Percentiles rank a stretch among this genome's conserved stretches.
phyloP scores from a whole-genome alignment of 1,284 basidiomycete genomes.

The Trichosporon sp. region DNA sequence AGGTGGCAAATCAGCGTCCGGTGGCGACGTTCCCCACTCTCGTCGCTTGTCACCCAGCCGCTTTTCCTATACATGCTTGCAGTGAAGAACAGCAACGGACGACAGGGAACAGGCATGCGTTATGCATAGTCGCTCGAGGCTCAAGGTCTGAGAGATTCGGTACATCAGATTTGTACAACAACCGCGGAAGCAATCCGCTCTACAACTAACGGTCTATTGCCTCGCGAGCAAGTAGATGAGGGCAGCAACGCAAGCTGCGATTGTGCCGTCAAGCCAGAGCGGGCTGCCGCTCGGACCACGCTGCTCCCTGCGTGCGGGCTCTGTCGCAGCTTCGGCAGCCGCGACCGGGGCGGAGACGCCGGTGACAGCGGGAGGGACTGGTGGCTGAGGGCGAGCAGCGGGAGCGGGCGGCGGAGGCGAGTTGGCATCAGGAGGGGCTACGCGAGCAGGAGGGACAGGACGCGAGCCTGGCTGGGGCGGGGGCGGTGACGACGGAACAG shows the following conservation, averaged over 20 bases:
- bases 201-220: slow-evolving; percentile 6
- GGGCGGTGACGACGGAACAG: neutral
- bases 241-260: slow-evolving; percentile 50
- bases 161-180: slow-evolving; percentile 15
- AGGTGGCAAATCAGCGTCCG: slow-evolving; percentile 12
- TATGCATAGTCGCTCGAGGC: neutral
- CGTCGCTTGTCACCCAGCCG: neutral
- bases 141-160: too few species aligned
- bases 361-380: neutral
- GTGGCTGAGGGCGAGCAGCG: neutral
- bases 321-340: neutral
- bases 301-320: neutral
- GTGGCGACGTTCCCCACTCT: neutral
- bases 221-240: slow-evolving; percentile 26
- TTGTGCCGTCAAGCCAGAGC: slow-evolving; percentile 32
- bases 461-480: neutral
- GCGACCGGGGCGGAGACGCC: neutral
- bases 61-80: neutral
- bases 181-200: neutral
- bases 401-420: slow-evolving; percentile 15
- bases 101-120: neutral
- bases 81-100: too few species aligned
- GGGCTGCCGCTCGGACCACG: slow-evolving; percentile 2
- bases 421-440: neutral
- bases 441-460: neutral